phyloP scores from a whole-genome alignment of 768 basidiomycete species.

The Sporobolomyces roseus region DNA sequence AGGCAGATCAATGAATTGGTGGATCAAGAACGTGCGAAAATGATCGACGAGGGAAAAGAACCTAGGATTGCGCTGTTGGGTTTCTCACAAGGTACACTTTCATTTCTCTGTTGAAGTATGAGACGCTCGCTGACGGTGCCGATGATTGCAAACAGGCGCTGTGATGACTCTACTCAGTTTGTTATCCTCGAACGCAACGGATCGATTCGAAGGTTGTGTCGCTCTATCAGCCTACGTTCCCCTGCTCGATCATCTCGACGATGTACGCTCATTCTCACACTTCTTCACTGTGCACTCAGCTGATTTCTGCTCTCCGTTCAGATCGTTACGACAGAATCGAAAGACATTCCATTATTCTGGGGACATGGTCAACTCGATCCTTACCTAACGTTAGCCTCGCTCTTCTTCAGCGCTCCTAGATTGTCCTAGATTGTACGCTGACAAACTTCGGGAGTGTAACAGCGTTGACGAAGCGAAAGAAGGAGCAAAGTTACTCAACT shows the following conservation, averaged over 20 bases:
- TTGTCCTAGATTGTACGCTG: no score
- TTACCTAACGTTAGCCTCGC: slow-evolving; percentile 4
- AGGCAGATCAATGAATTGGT: slow-evolving; percentile 32
- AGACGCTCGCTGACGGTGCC: neutral
- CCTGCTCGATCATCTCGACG: neutral
- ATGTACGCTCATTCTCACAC: slow-evolving; percentile 1
- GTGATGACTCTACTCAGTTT: slow-evolving; percentile 26
- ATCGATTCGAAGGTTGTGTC: slow-evolving; percentile 20
- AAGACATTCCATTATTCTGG: slow-evolving; percentile 28
- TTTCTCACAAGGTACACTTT: slow-evolving; percentile 31
- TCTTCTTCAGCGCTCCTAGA: no score
- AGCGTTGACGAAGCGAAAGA: slow-evolving; percentile 5
- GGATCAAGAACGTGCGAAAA: slow-evolving; percentile 15
- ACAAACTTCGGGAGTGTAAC: no score
- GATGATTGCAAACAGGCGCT: slow-evolving; percentile 11
- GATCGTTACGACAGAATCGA: neutral
- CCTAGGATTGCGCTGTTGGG: slow-evolving; percentile 29
- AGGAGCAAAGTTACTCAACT: neutral
- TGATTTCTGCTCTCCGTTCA: neutral
- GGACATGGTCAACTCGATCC: slow-evolving; percentile 23
- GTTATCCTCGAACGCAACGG: neutral
- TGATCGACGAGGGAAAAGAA: slow-evolving; percentile 13
- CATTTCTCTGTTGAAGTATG: neutral
- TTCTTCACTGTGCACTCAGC: neutral
- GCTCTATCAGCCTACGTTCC: slow-evolving; percentile 32